Conservation (phyloP, 2,329 filamentous ascomycete genomes). For the Cryphonectria naterciae region DNA sequence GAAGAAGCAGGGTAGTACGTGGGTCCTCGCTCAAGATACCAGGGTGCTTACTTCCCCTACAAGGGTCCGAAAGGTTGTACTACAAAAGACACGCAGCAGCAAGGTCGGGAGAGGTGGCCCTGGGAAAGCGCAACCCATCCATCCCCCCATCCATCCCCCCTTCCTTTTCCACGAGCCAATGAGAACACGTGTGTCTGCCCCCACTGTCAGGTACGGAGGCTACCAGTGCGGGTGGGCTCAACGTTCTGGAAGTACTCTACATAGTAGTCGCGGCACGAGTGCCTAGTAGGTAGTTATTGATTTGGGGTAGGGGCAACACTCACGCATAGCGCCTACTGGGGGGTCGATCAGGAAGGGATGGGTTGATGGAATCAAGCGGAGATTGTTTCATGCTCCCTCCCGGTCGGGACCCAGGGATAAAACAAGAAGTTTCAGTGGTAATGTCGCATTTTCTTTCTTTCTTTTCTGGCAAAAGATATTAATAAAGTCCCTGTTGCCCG, state of each 20-base stretch:
- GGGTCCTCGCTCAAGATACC: too few relatives aligned
- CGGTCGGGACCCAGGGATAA: neutral
- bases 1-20: neutral
- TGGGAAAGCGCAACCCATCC: neutral
- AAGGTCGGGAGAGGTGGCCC: neutral
- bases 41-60: neutral
- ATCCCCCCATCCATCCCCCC: too few relatives aligned
- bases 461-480: neutral
- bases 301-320: neutral
- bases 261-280: neutral
- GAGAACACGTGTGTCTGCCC: neutral
- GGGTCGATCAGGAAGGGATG: neutral
- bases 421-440: neutral
- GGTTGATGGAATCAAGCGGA: conserved; percentile 6
- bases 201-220: conserved; percentile 7
- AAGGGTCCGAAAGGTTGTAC: neutral
- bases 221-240: neutral
- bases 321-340: neutral
- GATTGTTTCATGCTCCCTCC: neutral
- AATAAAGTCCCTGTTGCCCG: neutral
- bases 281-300: neutral
- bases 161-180: neutral
- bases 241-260: conserved; percentile 3
- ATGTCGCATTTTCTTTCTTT: neutral
- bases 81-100: neutral